Evolutionary conservation across 169 alveolate genomes (phyloP).

Genomic region (Cryptosporidium ubiquitum): DNA sequence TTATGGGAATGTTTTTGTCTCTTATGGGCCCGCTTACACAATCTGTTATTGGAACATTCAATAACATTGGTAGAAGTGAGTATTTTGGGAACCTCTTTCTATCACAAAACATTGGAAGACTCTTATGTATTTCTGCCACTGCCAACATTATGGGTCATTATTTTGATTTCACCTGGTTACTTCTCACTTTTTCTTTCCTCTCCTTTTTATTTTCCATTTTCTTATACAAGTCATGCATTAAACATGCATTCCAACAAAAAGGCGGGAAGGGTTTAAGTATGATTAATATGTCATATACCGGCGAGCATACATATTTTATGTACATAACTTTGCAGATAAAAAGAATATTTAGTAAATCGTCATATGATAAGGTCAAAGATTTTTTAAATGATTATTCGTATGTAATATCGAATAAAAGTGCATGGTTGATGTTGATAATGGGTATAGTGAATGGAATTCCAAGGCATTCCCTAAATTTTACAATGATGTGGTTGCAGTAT

Average conservation of each 20-base stretch:
- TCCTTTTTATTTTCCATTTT: slow-evolving; percentile 47
- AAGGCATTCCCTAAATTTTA: slow-evolving; percentile 77
- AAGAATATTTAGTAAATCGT: not conserved
- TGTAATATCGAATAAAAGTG: slow-evolving; percentile 78
- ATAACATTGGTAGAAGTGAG: slow-evolving; percentile 42
- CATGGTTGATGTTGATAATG: slow-evolving; percentile 79
- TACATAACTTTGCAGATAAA: not conserved
- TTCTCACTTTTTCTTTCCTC: slow-evolving; percentile 18
- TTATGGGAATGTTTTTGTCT: slow-evolving; percentile 38
- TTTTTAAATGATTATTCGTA: slow-evolving; percentile 64
- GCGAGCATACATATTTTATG: not conserved
- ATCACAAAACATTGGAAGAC: slow-evolving; percentile 68
- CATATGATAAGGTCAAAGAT: not conserved
- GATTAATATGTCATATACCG: not conserved
- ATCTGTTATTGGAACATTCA: slow-evolving; percentile 66
- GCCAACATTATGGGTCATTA: slow-evolving; percentile 52
- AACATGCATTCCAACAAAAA: slow-evolving; percentile 11
- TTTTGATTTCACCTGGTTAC: slow-evolving; percentile 32
- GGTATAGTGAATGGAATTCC: slow-evolving; percentile 81
- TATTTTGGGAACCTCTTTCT: slow-evolving; percentile 61
- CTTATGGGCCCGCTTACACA: slow-evolving; percentile 71
- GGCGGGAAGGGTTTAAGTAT: not conserved
- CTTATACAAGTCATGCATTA: slow-evolving; percentile 11
- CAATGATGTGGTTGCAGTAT: slow-evolving; percentile 80
- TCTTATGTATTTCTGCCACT: slow-evolving; percentile 57